phyloP scores from a whole-genome alignment of 768 basidiomycete genomes.

The Tremella mesenterica region DNA sequence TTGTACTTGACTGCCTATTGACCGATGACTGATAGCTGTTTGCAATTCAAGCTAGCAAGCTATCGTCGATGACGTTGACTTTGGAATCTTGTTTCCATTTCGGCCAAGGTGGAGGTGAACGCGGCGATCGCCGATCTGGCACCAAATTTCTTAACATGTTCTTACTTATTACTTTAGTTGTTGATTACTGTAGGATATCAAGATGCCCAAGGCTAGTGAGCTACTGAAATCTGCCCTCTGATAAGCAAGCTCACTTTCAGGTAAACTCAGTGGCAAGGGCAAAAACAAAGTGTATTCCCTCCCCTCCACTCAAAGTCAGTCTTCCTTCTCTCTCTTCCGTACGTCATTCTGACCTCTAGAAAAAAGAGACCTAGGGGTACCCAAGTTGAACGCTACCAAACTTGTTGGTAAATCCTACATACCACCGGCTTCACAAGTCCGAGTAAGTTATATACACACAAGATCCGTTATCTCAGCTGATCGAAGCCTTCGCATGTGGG shows the following conservation, averaged over 20 bases:
- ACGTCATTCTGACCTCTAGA: slow-evolving; percentile 2
- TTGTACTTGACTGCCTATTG: too few relatives aligned
- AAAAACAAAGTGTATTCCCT: slow-evolving; percentile 29
- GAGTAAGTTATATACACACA: not conserved
- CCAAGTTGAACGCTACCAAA: slow-evolving; percentile 69
- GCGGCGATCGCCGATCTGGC: not conserved
- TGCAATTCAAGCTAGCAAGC: too few relatives aligned
- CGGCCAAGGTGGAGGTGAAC: too few relatives aligned
- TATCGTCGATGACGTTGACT: too few relatives aligned
- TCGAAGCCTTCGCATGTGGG: too few relatives aligned
- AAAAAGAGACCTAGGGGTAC: slow-evolving; percentile 78
- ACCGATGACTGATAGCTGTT: too few relatives aligned
- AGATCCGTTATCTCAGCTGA: slow-evolving; percentile 49
- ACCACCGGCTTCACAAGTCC: slow-evolving; percentile 5
- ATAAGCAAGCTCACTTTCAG: not conserved
- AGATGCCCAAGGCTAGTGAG: slow-evolving; percentile 17
- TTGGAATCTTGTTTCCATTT: too few relatives aligned
- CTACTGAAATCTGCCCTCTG: not conserved
- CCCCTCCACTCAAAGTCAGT: slow-evolving; percentile 27
- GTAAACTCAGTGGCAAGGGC: slow-evolving; percentile 16
- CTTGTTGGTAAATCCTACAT: slow-evolving; percentile 41
- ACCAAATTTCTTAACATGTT: too few relatives aligned
- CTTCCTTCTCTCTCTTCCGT: not conserved
- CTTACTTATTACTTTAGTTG: too few relatives aligned
- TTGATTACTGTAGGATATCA: too few relatives aligned